phyloP scores from a whole-genome alignment of 768 basidiomycete species.

The Lactifluus pinguis region DNA sequence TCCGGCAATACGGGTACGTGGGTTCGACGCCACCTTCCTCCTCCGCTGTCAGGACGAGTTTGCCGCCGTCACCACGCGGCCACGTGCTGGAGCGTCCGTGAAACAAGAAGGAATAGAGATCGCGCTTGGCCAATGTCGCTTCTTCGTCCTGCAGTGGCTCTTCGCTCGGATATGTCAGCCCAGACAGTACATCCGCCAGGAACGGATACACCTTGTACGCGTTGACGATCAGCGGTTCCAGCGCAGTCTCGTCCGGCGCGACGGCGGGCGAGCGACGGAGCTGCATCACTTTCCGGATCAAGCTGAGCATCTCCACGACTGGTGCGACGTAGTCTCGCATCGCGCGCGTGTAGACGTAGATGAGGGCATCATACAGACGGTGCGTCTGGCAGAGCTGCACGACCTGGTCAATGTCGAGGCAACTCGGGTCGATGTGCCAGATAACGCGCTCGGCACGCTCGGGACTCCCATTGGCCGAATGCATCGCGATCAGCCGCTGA shows the following conservation, averaged over 20 bases:
- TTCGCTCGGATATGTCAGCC: conserved; percentile 80
- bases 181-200: conserved; percentile 69
- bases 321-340: conserved; percentile 85
- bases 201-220: conserved; percentile 93
- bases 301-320: conserved; percentile 69
- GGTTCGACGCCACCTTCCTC: conserved; percentile 70
- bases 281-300: conserved; percentile 62
- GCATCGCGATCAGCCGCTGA: conserved; percentile 70
- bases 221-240: conserved; percentile 55
- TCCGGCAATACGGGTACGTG: conserved; percentile 82
- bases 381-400: conserved; percentile 77
- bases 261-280: conserved; percentile 29
- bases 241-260: conserved; percentile 28
- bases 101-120: conserved; percentile 78
- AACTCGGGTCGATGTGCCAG: conserved; percentile 90
- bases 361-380: conserved; percentile 84
- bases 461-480: conserved; percentile 60
- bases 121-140: conserved; percentile 57
- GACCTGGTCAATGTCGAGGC: conserved; percentile 89
- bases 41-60: conserved; percentile 64
- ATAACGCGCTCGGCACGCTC: conserved; percentile 82
- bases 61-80: conserved; percentile 65
- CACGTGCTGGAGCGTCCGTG: conserved; percentile 70
- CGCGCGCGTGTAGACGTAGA: conserved; percentile 88
- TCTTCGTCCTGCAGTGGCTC: conserved; percentile 58